Evolutionary conservation across 768 basidiomycete genomes (phyloP), one percentile per base, ranked within the genome.

Genomic region (Russula dissimulans): DNA sequence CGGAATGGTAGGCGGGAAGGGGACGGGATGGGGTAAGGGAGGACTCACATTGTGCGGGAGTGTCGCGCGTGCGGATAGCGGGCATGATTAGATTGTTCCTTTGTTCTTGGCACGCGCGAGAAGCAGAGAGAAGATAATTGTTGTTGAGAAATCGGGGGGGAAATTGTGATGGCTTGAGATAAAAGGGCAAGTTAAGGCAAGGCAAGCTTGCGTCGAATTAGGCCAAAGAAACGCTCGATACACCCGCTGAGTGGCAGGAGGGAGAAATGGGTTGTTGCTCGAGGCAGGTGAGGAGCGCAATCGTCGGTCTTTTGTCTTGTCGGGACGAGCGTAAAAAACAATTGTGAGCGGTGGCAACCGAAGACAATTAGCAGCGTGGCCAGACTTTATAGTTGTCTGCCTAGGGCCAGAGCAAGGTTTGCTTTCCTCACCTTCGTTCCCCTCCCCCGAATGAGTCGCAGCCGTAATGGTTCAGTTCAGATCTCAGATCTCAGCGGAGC

Each of bases 61-160:
- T 84, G 78, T 87, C 85, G 78, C 85, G 85, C 71, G 86, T 88
- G 76, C 87, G 86, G 69, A 83, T 77, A 54, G 85, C 85, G 72
- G 87, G 87, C 87, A 89, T 89, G 79, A 46, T 45, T 36, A 10
- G 7, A 80, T 83, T 73, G 76, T 52, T 36, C 15, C 50, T 45
- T 58, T 58, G 51, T 59, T 59, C 17, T 52, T 22, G 52, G 36
- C 43, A 44, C 48, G 29, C 55, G 44, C 54, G 50, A 54, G 48
- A 55, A 55, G 10, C 15, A 59, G 48, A 8, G 54, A 56, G 39
- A 41, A 17, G 41, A 41, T 45, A 48, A 54, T 60, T 44, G 49
- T 46, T 56, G 48, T 32, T 42, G 54, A 14, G 22, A 26, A 26
- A 51, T 55, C 63, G 44, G 57, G 53, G 59, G 44, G 45, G 41